A percentile compares a stretch with the other conserved stretches of the same genome.
Conservation (phyloP, 176 grass and related monocot species). For the Stipa capillata region DNA sequence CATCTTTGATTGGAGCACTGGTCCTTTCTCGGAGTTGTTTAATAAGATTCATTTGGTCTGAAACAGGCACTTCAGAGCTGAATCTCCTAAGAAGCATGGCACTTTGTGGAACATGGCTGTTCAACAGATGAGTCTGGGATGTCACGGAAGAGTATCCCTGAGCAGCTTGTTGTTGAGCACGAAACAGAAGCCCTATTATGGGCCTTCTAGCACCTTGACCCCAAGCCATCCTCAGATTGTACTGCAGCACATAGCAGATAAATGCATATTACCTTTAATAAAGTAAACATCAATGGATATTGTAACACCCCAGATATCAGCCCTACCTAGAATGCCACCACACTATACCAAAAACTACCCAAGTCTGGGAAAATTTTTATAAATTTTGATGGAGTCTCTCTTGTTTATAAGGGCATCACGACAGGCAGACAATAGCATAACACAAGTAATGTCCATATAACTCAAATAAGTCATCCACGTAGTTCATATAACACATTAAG, state of each 20-base stretch:
- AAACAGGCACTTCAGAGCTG: slow-evolving; percentile 31
- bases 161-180: neutral
- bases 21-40: slow-evolving; percentile 65
- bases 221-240: slow-evolving; percentile 25
- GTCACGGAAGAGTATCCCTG: slow-evolving; percentile 5
- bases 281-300: neutral
- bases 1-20: slow-evolving; percentile 75
- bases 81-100: slow-evolving; percentile 30
- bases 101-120: neutral
- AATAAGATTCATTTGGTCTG: slow-evolving; percentile 67
- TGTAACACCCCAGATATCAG: no score
- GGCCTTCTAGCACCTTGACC: slow-evolving; percentile 16
- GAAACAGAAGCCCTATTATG: slow-evolving; percentile 7
- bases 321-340: no score
- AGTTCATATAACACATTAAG: no score
- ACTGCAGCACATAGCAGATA: neutral
- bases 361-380: no score
- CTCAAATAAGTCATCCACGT: no score
- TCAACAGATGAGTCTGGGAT: neutral
- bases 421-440: no score
- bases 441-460: no score
- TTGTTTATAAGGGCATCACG: no score
- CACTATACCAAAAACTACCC: no score
- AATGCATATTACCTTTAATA: neutral
- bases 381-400: no score